These are phyloP conservation scores for Hymenotorrendiella dingleyae DNA, from an alignment of 2,329 filamentous ascomycete genomes.

Conservation along the genomic window DNA sequence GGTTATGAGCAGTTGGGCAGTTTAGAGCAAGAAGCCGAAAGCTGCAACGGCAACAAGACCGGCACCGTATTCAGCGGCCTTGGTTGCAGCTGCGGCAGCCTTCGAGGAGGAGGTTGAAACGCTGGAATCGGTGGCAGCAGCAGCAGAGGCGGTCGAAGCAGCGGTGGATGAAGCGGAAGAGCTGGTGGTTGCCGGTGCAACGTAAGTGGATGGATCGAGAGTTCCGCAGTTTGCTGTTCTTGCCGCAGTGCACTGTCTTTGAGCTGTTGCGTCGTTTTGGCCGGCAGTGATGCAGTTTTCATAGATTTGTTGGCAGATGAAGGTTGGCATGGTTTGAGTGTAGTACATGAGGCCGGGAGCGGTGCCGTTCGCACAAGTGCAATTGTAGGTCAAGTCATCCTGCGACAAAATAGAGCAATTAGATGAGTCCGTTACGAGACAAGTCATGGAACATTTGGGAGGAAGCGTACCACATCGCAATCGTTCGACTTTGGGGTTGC, in stretches of 20 bases:
- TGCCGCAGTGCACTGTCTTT: slow-evolving; percentile 40
- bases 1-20: slow-evolving; percentile 20
- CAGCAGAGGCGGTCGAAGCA: slow-evolving; percentile 16
- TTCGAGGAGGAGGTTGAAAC: slow-evolving; percentile 24
- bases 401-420: no score
- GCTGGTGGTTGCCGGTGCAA: slow-evolving; percentile 21
- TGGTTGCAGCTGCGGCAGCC: slow-evolving; percentile 22
- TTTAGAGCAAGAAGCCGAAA: slow-evolving; percentile 51
- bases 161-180: slow-evolving; percentile 38
- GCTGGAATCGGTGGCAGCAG: slow-evolving; percentile 14
- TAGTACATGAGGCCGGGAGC: slow-evolving; percentile 50
- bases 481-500: slow-evolving; percentile 39
- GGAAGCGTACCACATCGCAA: slow-evolving; percentile 49
- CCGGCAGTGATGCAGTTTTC: slow-evolving; percentile 40
- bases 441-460: slow-evolving; percentile 5
- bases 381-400: slow-evolving; percentile 45
- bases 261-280: slow-evolving; percentile 39
- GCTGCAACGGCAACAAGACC: slow-evolving; percentile 44
- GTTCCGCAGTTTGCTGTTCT: slow-evolving; percentile 45
- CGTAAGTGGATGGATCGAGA: slow-evolving; percentile 25
- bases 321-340: slow-evolving; percentile 52
- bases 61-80: slow-evolving; percentile 38
- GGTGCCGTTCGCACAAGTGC: slow-evolving; percentile 50
- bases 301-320: slow-evolving; percentile 50
- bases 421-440: slow-evolving; percentile 32